phyloP scores from a whole-genome alignment of 495 filamentous ascomycete genomes.

The Annulohypoxylon stygium region DNA sequence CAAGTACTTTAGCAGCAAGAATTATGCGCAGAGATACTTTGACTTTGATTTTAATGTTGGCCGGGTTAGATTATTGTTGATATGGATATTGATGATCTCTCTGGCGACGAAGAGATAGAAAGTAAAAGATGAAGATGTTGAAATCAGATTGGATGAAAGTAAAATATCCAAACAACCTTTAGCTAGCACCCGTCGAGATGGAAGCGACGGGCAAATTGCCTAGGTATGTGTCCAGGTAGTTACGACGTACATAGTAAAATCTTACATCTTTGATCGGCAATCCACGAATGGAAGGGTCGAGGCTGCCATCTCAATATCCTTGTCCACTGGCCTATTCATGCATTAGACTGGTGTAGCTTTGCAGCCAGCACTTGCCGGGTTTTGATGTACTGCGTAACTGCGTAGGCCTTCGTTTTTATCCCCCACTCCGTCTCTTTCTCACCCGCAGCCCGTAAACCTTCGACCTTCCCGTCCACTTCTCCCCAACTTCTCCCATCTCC shows the following conservation, averaged over 20 bases:
- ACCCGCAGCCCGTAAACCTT: conserved; percentile 9
- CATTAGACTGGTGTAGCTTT: conserved; percentile 9
- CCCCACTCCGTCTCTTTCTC: conserved; percentile 27
- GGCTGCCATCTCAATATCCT: conserved; percentile 17
- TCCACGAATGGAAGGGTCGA: conserved; percentile 28
- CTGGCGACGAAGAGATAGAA: not conserved
- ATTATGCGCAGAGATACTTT: not conserved
- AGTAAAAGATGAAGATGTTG: not conserved
- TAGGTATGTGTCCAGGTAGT: not conserved
- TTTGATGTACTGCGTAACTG: not conserved
- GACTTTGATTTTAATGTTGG: not conserved
- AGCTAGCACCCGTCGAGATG: not conserved
- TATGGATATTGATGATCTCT: not conserved
- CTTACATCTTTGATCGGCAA: conserved; percentile 18
- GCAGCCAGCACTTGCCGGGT: conserved; percentile 5
- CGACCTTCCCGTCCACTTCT: conserved; percentile 29
- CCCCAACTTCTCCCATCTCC: conserved; percentile 15
- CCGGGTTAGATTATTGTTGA: not conserved
- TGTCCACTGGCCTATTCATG: conserved; percentile 18
- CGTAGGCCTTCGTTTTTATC: conserved; percentile 6
- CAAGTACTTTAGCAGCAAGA: not conserved
- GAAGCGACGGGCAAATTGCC: not conserved
- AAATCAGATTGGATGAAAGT: not conserved
- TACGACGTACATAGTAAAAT: conserved; percentile 7
- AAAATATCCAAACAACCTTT: not conserved